Base-by-base conservation (phyloP, 1,284 basidiomycete genomes). In the Ceraceosorus guamensis region DNA sequence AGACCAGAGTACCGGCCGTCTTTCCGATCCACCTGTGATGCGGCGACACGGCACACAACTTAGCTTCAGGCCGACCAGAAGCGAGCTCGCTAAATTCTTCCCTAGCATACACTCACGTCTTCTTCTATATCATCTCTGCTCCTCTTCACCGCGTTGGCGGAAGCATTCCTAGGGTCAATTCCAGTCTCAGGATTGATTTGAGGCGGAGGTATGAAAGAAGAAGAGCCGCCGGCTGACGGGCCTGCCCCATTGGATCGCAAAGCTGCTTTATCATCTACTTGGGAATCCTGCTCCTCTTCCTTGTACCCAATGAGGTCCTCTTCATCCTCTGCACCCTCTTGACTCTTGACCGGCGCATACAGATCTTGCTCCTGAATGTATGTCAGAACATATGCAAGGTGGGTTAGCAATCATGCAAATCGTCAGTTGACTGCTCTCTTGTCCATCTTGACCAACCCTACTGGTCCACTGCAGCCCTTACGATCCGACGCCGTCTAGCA, bases 301-400 rank as follows among this genome's bases (percentile, higher is more conserved):
- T 16, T 48, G 11, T 14, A 10, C 8, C 8, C 48, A 41, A 30
- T 43, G 10, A 33, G 10, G 10, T n/a, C 18, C 48, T 54, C 48
- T 53, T 35, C 3, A 30, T 52, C 46, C 50, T 37, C 18, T 31
- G 35, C 32, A 11, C 37, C 41, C 44, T 8, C 48, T 54, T 32
- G 13, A 14, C 41, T 41, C 46, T 54, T 46, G 37, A 56, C 57
- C 16, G 54, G 31, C 60, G 58, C 6, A 63, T 32, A 10, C 60
- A 47, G 47, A 16, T 13, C 33, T 16, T 34, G 49, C 24, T 7
- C 5, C 31, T 18, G n/a, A 35, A 6, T 18, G 37, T 16, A 44
- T 44, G 11, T 31, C 49, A 8, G 50, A 30, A 51, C 16, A 50
- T 13, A 24, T 13, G 37, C 3, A 33, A 18, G 30, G 31, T 13